Evolutionary conservation across 2,329 filamentous ascomycete genomes (phyloP), one percentile per base, ranked within the genome.

Genomic region (Emmonsia crescens): DNA sequence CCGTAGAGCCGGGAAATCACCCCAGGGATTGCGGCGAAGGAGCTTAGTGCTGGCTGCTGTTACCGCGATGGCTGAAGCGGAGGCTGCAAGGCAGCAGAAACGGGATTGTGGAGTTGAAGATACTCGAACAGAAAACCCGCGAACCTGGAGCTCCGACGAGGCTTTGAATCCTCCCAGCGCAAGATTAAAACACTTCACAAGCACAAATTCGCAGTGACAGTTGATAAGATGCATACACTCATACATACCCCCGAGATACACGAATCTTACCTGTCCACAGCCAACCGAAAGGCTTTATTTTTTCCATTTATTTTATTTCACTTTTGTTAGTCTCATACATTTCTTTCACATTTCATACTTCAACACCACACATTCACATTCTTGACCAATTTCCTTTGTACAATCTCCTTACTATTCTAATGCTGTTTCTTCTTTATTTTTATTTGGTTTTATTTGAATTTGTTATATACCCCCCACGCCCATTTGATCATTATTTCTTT

Each of bases 11-110:
- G 54, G 24, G 24, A 57, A 57, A 52, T 59, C 54, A 16, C 55
- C 60, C 3, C 61, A 42, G 19, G 63, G 62, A 4, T 61, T 66
- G 21, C 64, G 65, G 10, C 61, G 65, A 33, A 64, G 60, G 59
- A 66, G 65, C 31, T 40, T 66, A 16, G 62, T 66, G 2, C 52
- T 66, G 14, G 65, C 64, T 31, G 65, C 65, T n/a, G 64, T 66
- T 16, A 60, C 64, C 0, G 65, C 65, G 8, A 64, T 63, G 14
- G 59, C 63, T 12, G 64, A 65, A 59, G 62, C 59, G 31, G 65
- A 65, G 51, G 49, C 56, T 14, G 38, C 31, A 24, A 33, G 42
- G 49, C 27, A 57, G 42, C 16, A 49, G 9, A 40, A 51, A 24
- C n/a, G n/a, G 6, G 46, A 48, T 24, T 33, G 59, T 42, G 57